Evolutionary conservation across 2,329 filamentous ascomycete genomes (phyloP).

Genomic region (Pseudogymnoascus sp.): DNA sequence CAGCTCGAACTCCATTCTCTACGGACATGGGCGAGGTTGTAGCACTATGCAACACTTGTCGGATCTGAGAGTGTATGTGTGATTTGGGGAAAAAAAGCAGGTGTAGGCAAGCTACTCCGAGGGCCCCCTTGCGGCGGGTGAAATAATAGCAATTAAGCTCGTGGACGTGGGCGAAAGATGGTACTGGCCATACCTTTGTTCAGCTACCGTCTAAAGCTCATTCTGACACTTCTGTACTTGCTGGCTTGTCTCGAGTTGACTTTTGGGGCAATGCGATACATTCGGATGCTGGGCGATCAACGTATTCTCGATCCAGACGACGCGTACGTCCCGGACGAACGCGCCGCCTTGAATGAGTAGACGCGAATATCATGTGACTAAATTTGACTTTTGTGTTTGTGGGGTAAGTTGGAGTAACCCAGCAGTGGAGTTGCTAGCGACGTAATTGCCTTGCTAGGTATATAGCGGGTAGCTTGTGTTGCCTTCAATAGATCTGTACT

Average conservation of each 20-base stretch:
- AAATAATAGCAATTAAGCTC: neutral
- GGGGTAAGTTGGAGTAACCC: conserved; percentile 3
- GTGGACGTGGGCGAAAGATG: neutral
- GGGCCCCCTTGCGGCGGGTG: neutral
- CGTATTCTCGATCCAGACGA: neutral
- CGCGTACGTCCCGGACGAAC: neutral
- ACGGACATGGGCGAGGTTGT: neutral
- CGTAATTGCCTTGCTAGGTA: neutral
- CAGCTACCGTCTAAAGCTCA: neutral
- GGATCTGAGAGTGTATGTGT: neutral
- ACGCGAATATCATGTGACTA: conserved; percentile 3
- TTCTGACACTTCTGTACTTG: neutral
- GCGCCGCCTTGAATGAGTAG: neutral
- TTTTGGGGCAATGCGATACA: neutral
- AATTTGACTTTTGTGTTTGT: neutral
- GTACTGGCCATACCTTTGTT: neutral
- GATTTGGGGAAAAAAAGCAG: neutral
- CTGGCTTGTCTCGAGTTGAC: neutral
- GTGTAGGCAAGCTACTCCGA: neutral
- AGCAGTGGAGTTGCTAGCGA: neutral
- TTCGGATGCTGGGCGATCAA: neutral
- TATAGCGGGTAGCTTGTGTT: neutral
- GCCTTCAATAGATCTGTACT: neutral
- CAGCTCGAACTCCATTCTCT: neutral
- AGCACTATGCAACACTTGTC: neutral